Evolutionary conservation across 352 stramenopile species (phyloP).

Genomic region (Pythium brassicae): DNA sequence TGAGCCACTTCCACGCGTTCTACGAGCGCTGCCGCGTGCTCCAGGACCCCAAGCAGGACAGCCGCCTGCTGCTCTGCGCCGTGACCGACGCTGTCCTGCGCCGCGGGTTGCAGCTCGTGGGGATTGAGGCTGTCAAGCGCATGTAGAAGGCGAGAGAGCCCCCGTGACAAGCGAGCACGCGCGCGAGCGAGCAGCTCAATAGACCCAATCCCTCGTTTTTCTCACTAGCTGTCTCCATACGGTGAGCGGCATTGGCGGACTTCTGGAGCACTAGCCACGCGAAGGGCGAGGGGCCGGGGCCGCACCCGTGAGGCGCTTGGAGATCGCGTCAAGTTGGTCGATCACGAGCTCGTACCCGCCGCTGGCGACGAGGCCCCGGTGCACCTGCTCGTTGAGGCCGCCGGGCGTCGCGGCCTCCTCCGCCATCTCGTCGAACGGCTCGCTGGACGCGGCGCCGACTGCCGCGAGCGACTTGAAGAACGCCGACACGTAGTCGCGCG

Average conservation of each 20-base stretch:
- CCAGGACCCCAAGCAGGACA: conserved; percentile 54
- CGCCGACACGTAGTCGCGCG: conserved; percentile 74
- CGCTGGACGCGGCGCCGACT: conserved; percentile 61
- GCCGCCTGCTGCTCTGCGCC: conserved; percentile 66
- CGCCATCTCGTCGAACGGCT: conserved; percentile 81
- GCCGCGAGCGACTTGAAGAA: conserved; percentile 83
- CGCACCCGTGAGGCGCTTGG: conserved; percentile 67
- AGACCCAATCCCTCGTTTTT: not conserved
- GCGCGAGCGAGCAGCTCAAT: not conserved
- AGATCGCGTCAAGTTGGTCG: conserved; percentile 80
- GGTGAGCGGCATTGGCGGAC: too few species aligned
- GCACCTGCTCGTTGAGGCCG: conserved; percentile 83
- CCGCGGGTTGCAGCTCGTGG: conserved; percentile 61
- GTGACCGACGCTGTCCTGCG: conserved; percentile 67
- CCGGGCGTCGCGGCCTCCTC: conserved; percentile 77
- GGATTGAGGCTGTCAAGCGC: conserved; percentile 59
- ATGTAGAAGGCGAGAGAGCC: conserved; percentile 37
- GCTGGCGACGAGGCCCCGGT: conserved; percentile 56
- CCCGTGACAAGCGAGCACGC: too few species aligned
- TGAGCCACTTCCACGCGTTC: conserved; percentile 74
- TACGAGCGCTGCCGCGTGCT: conserved; percentile 80
- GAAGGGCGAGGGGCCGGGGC: conserved; percentile 55
- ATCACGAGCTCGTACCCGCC: conserved; percentile 78
- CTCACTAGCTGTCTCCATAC: too few species aligned
- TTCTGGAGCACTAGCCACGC: too few species aligned